Base-by-base conservation (phyloP, 2,329 filamentous ascomycete species). In the Cryphonectria radicalis region DNA sequence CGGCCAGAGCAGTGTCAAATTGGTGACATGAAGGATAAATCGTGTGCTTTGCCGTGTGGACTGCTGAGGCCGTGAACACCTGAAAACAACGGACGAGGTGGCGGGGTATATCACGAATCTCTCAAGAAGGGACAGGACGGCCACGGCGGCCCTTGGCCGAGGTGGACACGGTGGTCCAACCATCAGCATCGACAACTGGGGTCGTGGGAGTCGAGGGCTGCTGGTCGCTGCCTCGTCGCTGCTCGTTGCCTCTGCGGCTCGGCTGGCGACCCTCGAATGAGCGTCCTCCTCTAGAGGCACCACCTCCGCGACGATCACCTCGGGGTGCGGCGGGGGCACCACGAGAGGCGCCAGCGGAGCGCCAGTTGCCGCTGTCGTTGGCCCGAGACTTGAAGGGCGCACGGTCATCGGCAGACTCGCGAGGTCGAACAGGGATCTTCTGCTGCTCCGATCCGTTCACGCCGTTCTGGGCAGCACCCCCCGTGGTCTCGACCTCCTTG, bases 341-440 rank as follows among this genome's bases (percentile, higher is more conserved):
- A 72, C 84, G 84, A n/a, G 82, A 77, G 68, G 81, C 82, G 19
- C 86, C 82, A 60, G 86, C 79, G 73, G 84, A 82, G 80, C 89
- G 85, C 89, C 89, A 91, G 81, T 85, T 91, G 67, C 87, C 86
- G 71, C 85, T 84, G 74, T 91, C 89, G 37, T 83, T 76, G 65
- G 88, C 86, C 75, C 87, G 86, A 46, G 89, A 85, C 80, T 87
- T 81, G n/a, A 78, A 79, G 69, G 80, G 76, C 68, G 87, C 86
- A 72, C 78, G 83, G 69, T 84, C 81, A 68, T 79, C 77, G 7
- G 76, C 75, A 63, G 79, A 75, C 73, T 77, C 77, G 22, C 76
- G 76, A 13, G 76, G 72, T 67, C 75, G 82, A 63, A 81, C 73
- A 19, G 85, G 81, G 6, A 81, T 73, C 78, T 87, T 88, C 75